phyloP scores from a whole-genome alignment of 192 early-diverging fungal species.

The Backusella australiensis region DNA sequence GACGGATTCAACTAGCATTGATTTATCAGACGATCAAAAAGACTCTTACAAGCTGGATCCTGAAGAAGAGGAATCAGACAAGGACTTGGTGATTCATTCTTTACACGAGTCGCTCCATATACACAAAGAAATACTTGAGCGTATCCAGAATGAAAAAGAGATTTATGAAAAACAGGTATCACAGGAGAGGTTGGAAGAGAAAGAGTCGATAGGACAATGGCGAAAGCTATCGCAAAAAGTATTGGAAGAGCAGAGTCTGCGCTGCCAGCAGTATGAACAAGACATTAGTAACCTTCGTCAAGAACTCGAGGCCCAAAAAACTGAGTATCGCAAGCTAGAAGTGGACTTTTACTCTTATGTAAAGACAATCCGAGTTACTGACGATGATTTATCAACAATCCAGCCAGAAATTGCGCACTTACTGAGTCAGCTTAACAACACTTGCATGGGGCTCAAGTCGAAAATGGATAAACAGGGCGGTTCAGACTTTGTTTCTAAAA shows the following conservation, averaged over 20 bases:
- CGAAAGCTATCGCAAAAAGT: neutral
- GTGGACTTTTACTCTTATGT: conserved; percentile 26
- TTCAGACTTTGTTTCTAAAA: conserved; percentile 15
- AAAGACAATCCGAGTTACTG: conserved; percentile 41
- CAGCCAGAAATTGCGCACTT: conserved; percentile 39
- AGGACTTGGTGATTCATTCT: conserved; percentile 22
- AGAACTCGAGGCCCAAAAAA: conserved; percentile 10
- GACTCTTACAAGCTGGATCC: neutral
- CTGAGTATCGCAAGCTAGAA: conserved; percentile 17
- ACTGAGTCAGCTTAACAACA: conserved; percentile 22
- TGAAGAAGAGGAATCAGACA: conserved; percentile 19
- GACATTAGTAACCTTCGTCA: neutral
- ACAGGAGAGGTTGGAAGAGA: conserved; percentile 2
- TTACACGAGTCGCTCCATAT: conserved; percentile 20
- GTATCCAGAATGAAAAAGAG: conserved; percentile 15
- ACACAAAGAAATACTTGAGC: conserved; percentile 23
- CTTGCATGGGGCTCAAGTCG: conserved; percentile 21
- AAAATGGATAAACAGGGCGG: conserved; percentile 12
- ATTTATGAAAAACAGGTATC: conserved; percentile 3
- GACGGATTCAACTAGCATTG: neutral
- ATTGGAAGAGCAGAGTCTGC: neutral
- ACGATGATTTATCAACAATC: conserved; percentile 49
- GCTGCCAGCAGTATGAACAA: neutral
- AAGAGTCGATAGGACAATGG: neutral
- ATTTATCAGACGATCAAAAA: conserved; percentile 2